Conservation (phyloP, 495 filamentous ascomycete genomes). For the Pyronema omphalodes region DNA sequence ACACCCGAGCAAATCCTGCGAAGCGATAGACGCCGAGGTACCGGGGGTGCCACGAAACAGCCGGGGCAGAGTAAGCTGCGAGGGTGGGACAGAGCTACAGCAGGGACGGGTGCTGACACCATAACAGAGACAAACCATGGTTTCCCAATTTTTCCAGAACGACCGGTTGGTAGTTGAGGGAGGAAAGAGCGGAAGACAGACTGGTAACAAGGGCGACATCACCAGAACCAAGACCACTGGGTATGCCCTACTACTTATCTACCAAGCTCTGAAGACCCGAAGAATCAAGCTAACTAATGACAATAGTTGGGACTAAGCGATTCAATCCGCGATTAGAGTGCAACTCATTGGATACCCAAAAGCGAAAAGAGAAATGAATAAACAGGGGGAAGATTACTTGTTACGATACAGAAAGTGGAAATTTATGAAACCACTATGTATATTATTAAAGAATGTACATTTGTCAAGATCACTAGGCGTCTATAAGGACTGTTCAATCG, state of each 20-base stretch:
- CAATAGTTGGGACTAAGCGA: too few species aligned
- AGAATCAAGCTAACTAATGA: too few species aligned
- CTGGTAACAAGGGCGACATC: constrained; percentile 46
- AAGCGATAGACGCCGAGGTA: not conserved
- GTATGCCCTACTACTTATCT: constrained; percentile 30
- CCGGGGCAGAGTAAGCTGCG: not conserved
- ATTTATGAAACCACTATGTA: too few species aligned
- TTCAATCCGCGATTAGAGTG: too few species aligned
- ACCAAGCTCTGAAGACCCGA: too few species aligned
- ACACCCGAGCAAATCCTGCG: not conserved
- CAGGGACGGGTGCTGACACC: constrained; percentile 4
- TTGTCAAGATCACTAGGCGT: too few species aligned
- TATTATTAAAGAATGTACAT: too few species aligned
- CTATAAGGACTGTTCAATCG: too few species aligned
- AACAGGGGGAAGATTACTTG: too few species aligned
- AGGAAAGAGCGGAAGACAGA: constrained; percentile 50
- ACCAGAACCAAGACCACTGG: constrained; percentile 67
- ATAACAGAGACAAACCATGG: constrained; percentile 71
- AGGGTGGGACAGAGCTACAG: not conserved
- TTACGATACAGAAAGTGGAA: too few species aligned
- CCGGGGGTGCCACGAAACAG: not conserved
- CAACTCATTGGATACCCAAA: too few species aligned
- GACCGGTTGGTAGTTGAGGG: constrained; percentile 89
- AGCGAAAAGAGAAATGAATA: too few species aligned
- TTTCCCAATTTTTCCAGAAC: constrained; percentile 87